Conservation (phyloP, 441 rosid species). For the Pelargonium citronellum region DNA sequence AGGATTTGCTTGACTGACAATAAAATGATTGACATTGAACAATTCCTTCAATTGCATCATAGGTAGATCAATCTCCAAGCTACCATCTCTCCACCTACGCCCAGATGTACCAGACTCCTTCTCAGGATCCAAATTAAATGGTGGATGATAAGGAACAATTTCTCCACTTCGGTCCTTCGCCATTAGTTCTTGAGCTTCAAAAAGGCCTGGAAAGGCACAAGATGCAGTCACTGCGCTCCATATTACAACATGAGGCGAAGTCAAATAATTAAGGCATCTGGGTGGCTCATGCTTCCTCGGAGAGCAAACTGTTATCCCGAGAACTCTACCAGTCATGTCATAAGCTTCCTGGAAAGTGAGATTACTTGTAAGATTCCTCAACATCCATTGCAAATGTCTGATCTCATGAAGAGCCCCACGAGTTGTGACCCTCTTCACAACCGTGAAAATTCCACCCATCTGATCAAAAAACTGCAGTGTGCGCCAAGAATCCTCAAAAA, state of each 20-base stretch:
- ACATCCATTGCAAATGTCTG: conserved; percentile 75
- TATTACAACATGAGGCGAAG: conserved; percentile 93
- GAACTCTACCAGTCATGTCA: conserved; percentile 86
- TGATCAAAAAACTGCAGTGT: conserved; percentile 85
- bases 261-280: conserved; percentile 87
- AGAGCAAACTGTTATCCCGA: conserved; percentile 92
- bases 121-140: conserved; percentile 77
- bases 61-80: conserved; percentile 92
- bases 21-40: conserved; percentile 94
- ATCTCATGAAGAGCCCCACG: conserved; percentile 89
- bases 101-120: conserved; percentile 48
- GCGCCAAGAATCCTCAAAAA: conserved; percentile 72
- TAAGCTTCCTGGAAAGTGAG: conserved; percentile 97
- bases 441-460: conserved; percentile 71
- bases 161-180: conserved; percentile 95
- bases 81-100: conserved; percentile 97
- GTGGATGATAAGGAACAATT: conserved; percentile 90
- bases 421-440: conserved; percentile 74
- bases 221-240: conserved; percentile 99
- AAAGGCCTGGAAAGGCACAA: conserved; percentile 94
- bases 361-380: conserved; percentile 77
- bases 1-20: conserved; percentile 96
- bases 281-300: conserved; percentile 99
- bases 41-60: conserved; percentile 97
- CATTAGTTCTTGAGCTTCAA: conserved; percentile 97